Evolutionary conservation across 2,329 filamentous ascomycete genomes (phyloP).

Genomic region (Pseudocercospora fuligena): DNA sequence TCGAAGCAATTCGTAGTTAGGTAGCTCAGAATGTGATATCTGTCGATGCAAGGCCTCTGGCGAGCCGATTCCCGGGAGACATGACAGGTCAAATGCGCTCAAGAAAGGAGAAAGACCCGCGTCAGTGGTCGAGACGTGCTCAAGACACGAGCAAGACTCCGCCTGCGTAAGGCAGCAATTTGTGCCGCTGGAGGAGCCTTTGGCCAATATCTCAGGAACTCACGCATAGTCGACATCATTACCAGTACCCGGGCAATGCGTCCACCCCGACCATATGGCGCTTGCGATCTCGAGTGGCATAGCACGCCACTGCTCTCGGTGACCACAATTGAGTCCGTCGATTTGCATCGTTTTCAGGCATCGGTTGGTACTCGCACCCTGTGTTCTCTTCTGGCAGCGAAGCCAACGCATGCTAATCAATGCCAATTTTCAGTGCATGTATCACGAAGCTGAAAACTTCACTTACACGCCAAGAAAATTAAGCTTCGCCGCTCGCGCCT

Average conservation of each 20-base stretch:
- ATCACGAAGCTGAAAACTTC: neutral
- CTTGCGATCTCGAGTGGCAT: too few species aligned
- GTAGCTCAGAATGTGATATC: neutral
- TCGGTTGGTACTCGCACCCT: too few species aligned
- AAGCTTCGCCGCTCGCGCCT: neutral
- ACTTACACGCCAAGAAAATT: slow-evolving; percentile 23
- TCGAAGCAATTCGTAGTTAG: neutral
- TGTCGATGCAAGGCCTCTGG: neutral
- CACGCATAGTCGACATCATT: too few species aligned
- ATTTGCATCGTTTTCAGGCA: neutral
- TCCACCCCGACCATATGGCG: too few species aligned
- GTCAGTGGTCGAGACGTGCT: neutral
- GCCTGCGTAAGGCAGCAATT: too few species aligned
- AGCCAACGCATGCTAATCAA: neutral
- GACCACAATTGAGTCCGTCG: neutral
- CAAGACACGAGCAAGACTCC: neutral
- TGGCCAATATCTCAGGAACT: too few species aligned
- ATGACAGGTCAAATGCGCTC: neutral
- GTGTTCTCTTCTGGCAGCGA: neutral
- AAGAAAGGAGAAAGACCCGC: neutral
- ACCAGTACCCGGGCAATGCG: too few species aligned
- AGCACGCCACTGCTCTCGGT: neutral
- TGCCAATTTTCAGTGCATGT: neutral
- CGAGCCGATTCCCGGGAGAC: neutral
- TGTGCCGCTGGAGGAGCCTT: too few species aligned